Percentiles rank a stretch among this genome's conserved stretches.
Evolutionary conservation across 495 filamentous ascomycete species (phyloP).

Genomic region (Thozetella sp.): DNA sequence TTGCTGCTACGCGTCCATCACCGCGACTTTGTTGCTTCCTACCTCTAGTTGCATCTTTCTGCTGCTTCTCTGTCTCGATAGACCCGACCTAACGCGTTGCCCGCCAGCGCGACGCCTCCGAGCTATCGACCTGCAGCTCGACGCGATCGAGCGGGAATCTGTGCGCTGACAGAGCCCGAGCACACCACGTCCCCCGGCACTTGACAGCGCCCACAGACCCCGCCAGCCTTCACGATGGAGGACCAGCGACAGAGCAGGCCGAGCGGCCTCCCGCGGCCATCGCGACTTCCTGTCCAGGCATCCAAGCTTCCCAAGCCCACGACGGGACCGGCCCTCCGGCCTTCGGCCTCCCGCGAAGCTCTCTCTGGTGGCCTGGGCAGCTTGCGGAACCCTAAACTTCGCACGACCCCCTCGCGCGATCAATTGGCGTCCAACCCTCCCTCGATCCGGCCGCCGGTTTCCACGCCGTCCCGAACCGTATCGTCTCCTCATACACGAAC

Average conservation of each 20-base stretch:
- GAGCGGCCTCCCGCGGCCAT: slow-evolving; percentile 25
- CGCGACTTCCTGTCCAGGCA: slow-evolving; percentile 24
- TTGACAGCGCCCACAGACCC: not conserved
- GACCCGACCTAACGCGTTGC: too few relatives aligned
- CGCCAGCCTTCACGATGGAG: slow-evolving; percentile 29
- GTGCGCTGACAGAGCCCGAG: not conserved
- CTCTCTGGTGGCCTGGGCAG: slow-evolving; percentile 12
- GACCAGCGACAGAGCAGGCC: slow-evolving; percentile 20
- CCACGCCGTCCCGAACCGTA: slow-evolving; percentile 13
- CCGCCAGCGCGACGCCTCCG: not conserved
- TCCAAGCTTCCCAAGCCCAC: slow-evolving; percentile 30
- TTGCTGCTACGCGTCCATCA: slow-evolving; percentile 6
- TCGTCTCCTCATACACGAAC: slow-evolving; percentile 21
- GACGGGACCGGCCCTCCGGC: slow-evolving; percentile 22
- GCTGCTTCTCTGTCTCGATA: not conserved
- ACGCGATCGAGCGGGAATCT: slow-evolving; percentile 11
- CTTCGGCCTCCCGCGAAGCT: slow-evolving; percentile 27
- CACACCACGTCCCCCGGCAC: not conserved
- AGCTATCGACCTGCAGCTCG: slow-evolving; percentile 2
- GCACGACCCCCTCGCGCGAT: slow-evolving; percentile 40
- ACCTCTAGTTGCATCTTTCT: not conserved
- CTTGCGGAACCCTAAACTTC: slow-evolving; percentile 39
- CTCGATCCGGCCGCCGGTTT: slow-evolving; percentile 9
- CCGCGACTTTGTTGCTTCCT: not conserved
- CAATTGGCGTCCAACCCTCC: slow-evolving; percentile 26